These are phyloP conservation scores for Ophidiomyces ophidiicola DNA, from an alignment of 2,329 filamentous ascomycete species.

Conservation along the genomic window DNA sequence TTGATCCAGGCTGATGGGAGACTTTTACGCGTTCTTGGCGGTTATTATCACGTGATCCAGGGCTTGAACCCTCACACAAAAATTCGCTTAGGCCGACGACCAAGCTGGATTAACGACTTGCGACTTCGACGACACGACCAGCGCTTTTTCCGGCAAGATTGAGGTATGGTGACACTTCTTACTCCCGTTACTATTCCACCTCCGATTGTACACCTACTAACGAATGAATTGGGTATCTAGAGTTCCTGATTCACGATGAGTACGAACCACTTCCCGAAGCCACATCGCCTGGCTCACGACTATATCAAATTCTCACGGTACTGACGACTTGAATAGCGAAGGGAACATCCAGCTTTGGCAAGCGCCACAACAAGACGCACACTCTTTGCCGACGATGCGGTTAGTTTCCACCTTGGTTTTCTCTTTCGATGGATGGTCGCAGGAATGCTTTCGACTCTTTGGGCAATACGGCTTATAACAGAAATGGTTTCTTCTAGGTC, in stretches of 20 bases:
- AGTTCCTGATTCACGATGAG: slow-evolving; percentile 47
- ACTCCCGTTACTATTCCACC: slow-evolving; percentile 11
- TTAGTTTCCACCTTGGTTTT: slow-evolving; percentile 43
- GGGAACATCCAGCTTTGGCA: slow-evolving; percentile 60
- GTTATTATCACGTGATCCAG: slow-evolving; percentile 20
- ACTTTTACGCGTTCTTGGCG: not conserved
- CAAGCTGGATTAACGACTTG: slow-evolving; percentile 30
- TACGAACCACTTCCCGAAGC: slow-evolving; percentile 31
- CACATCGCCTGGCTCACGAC: slow-evolving; percentile 6
- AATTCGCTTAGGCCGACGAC: slow-evolving; percentile 32
- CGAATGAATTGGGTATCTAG: slow-evolving; percentile 4
- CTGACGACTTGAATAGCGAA: slow-evolving; percentile 48
- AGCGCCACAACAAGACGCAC: slow-evolving; percentile 97
- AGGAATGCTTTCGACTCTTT: slow-evolving; percentile 1
- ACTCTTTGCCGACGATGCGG: slow-evolving; percentile 96
- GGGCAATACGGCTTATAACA: slow-evolving; percentile 7
- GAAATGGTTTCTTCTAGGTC: slow-evolving; percentile 45
- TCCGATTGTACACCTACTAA: slow-evolving; percentile 17
- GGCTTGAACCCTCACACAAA: slow-evolving; percentile 29
- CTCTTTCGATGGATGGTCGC: not conserved
- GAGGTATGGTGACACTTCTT: slow-evolving; percentile 24
- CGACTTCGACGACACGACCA: slow-evolving; percentile 37
- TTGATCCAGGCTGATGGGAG: not conserved
- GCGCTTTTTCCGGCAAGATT: slow-evolving; percentile 35
- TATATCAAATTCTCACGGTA: slow-evolving; percentile 22